Percentiles rank a stretch among this genome's conserved stretches.
These are phyloP conservation scores for Saprolegnia diclina DNA, from an alignment of 352 stramenopile genomes.

Conservation along the genomic window DNA sequence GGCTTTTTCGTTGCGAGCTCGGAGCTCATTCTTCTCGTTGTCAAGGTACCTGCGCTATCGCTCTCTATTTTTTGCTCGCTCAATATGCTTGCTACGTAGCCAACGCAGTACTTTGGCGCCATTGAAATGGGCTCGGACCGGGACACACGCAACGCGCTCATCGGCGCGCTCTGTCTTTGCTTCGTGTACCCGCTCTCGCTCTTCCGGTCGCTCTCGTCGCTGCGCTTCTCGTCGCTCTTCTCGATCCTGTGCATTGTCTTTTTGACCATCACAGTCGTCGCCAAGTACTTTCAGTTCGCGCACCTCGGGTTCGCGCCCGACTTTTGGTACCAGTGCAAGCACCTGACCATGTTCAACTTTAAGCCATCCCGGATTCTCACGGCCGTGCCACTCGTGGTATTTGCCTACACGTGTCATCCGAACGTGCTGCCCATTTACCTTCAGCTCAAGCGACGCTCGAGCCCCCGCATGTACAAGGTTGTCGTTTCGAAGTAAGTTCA, in stretches of 20 bases:
- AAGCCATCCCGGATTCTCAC: slow-evolving; percentile 52
- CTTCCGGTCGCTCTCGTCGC: slow-evolving; percentile 70
- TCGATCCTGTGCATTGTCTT: slow-evolving; percentile 85
- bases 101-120: slow-evolving; percentile 31
- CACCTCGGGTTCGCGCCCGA: slow-evolving; percentile 51
- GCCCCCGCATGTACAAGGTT: slow-evolving; percentile 82
- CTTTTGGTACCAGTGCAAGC: slow-evolving; percentile 66
- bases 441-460: slow-evolving; percentile 80
- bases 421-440: slow-evolving; percentile 87
- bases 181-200: slow-evolving; percentile 80
- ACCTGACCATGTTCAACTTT: slow-evolving; percentile 72
- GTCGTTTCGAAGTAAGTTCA: too few relatives aligned
- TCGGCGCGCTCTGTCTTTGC: slow-evolving; percentile 48
- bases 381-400: slow-evolving; percentile 78
- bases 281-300: slow-evolving; percentile 88
- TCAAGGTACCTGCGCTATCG: slow-evolving; percentile 34
- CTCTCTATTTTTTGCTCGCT: not conserved
- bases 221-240: slow-evolving; percentile 84
- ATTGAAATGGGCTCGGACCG: slow-evolving; percentile 45
- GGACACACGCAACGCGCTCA: slow-evolving; percentile 57
- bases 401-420: slow-evolving; percentile 83
- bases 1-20: slow-evolving; percentile 78
- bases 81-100: not conserved
- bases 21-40: slow-evolving; percentile 63
- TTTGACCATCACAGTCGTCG: slow-evolving; percentile 80